These are phyloP conservation scores for Solanum pinnatisectum DNA, from an alignment of 257 asterid species.

Conservation along the genomic window DNA sequence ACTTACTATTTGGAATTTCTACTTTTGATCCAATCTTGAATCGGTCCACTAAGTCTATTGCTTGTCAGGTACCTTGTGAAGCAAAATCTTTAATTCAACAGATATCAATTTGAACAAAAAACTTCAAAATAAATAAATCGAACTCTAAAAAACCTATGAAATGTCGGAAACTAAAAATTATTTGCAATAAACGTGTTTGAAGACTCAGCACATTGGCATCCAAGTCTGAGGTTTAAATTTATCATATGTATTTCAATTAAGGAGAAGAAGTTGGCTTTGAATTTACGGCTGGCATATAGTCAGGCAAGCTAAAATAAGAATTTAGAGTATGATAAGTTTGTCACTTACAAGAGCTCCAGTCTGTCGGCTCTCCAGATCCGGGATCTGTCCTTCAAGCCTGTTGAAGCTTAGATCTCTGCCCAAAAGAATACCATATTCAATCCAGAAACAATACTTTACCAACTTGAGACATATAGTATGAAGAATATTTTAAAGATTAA, in stretches of 20 bases:
- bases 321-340: background rate
- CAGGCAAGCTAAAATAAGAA: background rate
- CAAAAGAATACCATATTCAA: background rate
- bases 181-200: background rate
- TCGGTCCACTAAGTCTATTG: constrained; percentile 35
- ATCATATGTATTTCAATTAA: background rate
- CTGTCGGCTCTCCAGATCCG: constrained; percentile 10
- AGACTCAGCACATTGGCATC: background rate
- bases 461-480: background rate
- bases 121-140: background rate
- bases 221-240: background rate
- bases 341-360: constrained; percentile 24
- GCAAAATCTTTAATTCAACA: background rate
- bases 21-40: constrained; percentile 27
- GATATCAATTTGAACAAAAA: background rate
- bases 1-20: constrained; percentile 21
- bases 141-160: background rate
- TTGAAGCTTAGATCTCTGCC: constrained; percentile 63
- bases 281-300: background rate
- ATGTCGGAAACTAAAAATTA: background rate
- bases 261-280: background rate
- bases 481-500: background rate
- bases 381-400: constrained; percentile 36
- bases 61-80: constrained; percentile 40
- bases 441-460: background rate